These are phyloP conservation scores for Bolboschoenoplectus hybrid DNA, from an alignment of 202 grass and related monocot species.

Conservation along the genomic window DNA sequence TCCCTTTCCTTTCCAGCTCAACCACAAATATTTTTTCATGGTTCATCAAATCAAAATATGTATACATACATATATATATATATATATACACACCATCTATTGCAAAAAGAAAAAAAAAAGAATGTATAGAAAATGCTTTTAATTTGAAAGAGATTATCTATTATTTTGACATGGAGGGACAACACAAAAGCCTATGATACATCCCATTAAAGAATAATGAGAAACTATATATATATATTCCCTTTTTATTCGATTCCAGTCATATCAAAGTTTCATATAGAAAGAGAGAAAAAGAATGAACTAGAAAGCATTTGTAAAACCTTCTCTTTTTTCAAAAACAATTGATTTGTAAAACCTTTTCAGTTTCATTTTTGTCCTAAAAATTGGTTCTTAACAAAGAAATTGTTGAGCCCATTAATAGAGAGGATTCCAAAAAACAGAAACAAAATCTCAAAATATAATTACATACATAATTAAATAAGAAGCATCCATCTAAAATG, in stretches of 20 bases:
- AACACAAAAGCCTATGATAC: slow-evolving; percentile 17
- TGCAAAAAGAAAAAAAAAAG: not conserved
- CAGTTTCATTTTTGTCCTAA: not conserved
- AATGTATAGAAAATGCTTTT: not conserved
- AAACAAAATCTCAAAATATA: not conserved
- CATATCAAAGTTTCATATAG: no score
- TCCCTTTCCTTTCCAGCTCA: slow-evolving; percentile 45
- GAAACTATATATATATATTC: not conserved
- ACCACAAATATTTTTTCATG: slow-evolving; percentile 1
- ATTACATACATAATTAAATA: no score
- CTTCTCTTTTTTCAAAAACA: not conserved
- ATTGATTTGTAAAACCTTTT: not conserved
- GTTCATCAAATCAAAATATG: slow-evolving; percentile 3
- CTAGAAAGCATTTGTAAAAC: not conserved
- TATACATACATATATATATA: no score
- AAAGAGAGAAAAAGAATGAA: not conserved
- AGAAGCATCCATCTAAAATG: not conserved
- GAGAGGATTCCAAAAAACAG: not conserved
- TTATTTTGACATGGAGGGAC: slow-evolving; percentile 6
- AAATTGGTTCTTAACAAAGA: not conserved
- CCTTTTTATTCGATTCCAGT: not conserved
- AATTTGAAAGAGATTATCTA: not conserved
- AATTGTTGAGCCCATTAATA: not conserved
- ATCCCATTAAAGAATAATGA: not conserved
- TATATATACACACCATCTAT: not conserved